phyloP scores from a whole-genome alignment of 805 yeast genomes.

The Candida rishiriensis region DNA sequence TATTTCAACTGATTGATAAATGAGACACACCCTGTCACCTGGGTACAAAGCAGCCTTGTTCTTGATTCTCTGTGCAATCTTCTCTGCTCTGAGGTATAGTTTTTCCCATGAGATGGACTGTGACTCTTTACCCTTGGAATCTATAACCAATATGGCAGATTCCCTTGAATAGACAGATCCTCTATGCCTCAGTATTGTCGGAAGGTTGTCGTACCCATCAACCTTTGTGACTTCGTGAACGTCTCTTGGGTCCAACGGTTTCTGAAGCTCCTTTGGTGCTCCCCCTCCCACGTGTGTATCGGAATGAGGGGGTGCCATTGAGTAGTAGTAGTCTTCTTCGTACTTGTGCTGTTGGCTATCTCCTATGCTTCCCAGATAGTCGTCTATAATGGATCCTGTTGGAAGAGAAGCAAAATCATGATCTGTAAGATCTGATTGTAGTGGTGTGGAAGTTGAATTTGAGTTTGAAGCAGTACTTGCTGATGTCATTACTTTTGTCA shows the following conservation, averaged over 20 bases:
- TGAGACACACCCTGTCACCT: slow-evolving; percentile 77
- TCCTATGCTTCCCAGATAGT: slow-evolving; percentile 8
- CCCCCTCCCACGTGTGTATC: not conserved
- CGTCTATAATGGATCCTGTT: slow-evolving; percentile 10
- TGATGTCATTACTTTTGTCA: slow-evolving; percentile 7
- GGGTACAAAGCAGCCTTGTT: slow-evolving; percentile 69
- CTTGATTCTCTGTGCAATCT: slow-evolving; percentile 77
- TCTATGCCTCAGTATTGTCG: slow-evolving; percentile 68
- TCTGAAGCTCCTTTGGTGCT: slow-evolving; percentile 39
- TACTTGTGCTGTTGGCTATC: slow-evolving; percentile 8
- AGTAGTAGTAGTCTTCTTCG: slow-evolving; percentile 10
- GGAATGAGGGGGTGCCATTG: not conserved
- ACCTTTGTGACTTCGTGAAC: slow-evolving; percentile 31
- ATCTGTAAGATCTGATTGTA: slow-evolving; percentile 13
- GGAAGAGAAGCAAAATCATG: slow-evolving; percentile 5
- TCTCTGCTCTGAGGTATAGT: slow-evolving; percentile 74
- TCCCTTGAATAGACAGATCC: slow-evolving; percentile 63
- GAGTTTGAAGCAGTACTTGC: slow-evolving; percentile 8
- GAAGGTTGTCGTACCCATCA: slow-evolving; percentile 56
- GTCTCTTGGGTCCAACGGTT: slow-evolving; percentile 61
- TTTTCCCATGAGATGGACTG: slow-evolving; percentile 85
- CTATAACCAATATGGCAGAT: slow-evolving; percentile 67
- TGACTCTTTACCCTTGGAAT: slow-evolving; percentile 76
- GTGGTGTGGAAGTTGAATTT: slow-evolving; percentile 12
- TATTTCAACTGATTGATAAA: slow-evolving; percentile 80